Evolutionary conservation across 768 basidiomycete genomes (phyloP).

Genomic region (Lactarius sanguifluus): DNA sequence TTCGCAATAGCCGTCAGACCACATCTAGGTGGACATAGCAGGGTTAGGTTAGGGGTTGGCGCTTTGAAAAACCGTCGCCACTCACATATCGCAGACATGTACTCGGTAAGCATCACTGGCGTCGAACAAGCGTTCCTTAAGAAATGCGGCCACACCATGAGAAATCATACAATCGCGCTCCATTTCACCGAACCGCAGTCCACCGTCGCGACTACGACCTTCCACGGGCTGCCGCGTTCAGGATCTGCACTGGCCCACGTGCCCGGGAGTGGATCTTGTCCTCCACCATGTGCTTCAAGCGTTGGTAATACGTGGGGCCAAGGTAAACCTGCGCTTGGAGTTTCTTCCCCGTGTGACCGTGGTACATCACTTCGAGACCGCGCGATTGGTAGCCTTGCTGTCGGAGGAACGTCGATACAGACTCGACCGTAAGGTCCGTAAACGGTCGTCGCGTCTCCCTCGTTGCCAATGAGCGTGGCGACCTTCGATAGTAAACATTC

Average conservation of each 20-base stretch:
- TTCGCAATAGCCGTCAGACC: conserved; percentile 97
- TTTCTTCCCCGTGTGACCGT: conserved; percentile 97
- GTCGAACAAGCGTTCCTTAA: conserved; percentile 96
- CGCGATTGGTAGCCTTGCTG: conserved; percentile 95
- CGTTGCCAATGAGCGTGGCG: conserved; percentile 92
- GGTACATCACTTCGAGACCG: conserved; percentile 97
- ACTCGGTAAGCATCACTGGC: conserved; percentile 91
- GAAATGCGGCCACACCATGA: conserved; percentile 96
- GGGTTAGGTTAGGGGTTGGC: conserved; percentile 3
- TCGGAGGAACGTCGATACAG: conserved; percentile 88
- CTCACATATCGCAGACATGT: conserved; percentile 95
- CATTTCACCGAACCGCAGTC: conserved; percentile 99
- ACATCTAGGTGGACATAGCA: conserved; percentile 53
- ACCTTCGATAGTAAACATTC: conserved; percentile 97
- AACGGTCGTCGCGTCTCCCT: conserved; percentile 99
- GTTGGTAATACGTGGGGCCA: conserved; percentile 98
- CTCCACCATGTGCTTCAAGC: conserved; percentile 99
- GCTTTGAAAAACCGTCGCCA: not conserved
- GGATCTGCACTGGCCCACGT: conserved; percentile 94
- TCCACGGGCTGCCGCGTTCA: conserved; percentile 99
- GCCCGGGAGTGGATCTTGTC: conserved; percentile 99
- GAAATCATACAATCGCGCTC: conserved; percentile 99
- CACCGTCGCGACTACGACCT: conserved; percentile 97
- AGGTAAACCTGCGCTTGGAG: conserved; percentile 98
- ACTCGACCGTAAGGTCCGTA: conserved; percentile 96